A percentile compares a stretch with the other conserved stretches of the same genome.
Evolutionary conservation across 805 yeast genomes (phyloP).

Genomic region (Saccharomycopsis sp.): DNA sequence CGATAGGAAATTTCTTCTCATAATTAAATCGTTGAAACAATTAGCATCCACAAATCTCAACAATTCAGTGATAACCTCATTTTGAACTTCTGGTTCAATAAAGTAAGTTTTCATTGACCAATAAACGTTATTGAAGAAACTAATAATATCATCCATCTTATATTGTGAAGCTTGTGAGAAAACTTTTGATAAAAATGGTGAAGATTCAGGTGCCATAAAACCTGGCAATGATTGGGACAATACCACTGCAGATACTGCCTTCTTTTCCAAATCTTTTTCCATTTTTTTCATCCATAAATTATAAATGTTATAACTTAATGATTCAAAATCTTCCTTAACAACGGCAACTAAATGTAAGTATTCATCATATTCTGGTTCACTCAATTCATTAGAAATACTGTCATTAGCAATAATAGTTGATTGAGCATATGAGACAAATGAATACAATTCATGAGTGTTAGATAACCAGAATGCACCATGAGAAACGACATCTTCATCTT

Average conservation of each 20-base stretch:
- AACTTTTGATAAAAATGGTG: conserved; percentile 76
- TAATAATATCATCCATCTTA: conserved; percentile 91
- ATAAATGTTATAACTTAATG: conserved; percentile 86
- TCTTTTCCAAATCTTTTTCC: conserved; percentile 83
- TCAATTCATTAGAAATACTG: conserved; percentile 73
- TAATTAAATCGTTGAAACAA: conserved; percentile 90
- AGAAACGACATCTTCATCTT: conserved; percentile 80
- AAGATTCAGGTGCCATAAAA: conserved; percentile 76
- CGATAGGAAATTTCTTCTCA: conserved; percentile 89
- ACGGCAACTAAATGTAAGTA: conserved; percentile 84
- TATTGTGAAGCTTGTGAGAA: conserved; percentile 65
- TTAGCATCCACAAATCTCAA: conserved; percentile 82
- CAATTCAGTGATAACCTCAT: conserved; percentile 76
- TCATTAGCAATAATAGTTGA: conserved; percentile 84
- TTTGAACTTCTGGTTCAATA: conserved; percentile 77
- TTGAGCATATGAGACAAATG: conserved; percentile 92
- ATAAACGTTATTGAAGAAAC: conserved; percentile 81
- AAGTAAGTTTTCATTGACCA: conserved; percentile 91
- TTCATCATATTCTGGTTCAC: conserved; percentile 82
- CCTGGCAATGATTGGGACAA: conserved; percentile 95
- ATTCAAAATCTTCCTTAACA: conserved; percentile 90
- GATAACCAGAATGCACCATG: conserved; percentile 98
- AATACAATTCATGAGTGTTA: conserved; percentile 89
- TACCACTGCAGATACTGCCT: conserved; percentile 92
- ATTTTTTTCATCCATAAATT: conserved; percentile 96